Conservation (phyloP, 2,329 filamentous ascomycete species). For the Metarhizium robertsii region DNA sequence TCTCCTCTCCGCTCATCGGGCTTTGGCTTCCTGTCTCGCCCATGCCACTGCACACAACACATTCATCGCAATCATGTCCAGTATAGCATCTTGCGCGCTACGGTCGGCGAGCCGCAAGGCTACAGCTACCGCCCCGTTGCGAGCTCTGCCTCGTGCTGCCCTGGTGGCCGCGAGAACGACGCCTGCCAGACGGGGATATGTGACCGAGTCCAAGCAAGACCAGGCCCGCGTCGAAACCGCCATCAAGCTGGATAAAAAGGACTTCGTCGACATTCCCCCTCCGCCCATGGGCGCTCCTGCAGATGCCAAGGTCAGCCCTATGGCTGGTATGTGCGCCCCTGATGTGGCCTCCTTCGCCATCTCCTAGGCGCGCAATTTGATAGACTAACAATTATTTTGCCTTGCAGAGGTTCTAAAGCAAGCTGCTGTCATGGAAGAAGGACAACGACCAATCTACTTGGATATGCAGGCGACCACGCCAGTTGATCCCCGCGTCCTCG, state of each 20-base stretch:
- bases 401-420: slow-evolving; percentile 70
- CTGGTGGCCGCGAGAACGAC: slow-evolving; percentile 14
- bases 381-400: background rate
- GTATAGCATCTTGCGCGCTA: slow-evolving; percentile 57
- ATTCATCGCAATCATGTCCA: slow-evolving; percentile 42
- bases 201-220: slow-evolving; percentile 72
- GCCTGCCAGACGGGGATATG: slow-evolving; percentile 55
- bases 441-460: slow-evolving; percentile 88
- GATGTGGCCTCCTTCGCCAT: background rate
- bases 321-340: slow-evolving; percentile 38
- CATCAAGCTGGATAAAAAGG: slow-evolving; percentile 78
- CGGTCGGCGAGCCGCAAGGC: slow-evolving; percentile 63
- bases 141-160: slow-evolving; percentile 19
- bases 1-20: slow-evolving; percentile 10
- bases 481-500: slow-evolving; percentile 85
- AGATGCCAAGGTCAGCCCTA: slow-evolving; percentile 65
- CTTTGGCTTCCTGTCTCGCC: slow-evolving; percentile 10
- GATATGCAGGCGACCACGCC: slow-evolving; percentile 98
- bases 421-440: slow-evolving; percentile 86
- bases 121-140: slow-evolving; percentile 20
- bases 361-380: background rate
- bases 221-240: slow-evolving; percentile 78
- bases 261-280: slow-evolving; percentile 53
- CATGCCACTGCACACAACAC: slow-evolving; percentile 13
- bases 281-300: slow-evolving; percentile 20